These are phyloP conservation scores for Penicillium sp. DNA, from an alignment of 2,329 filamentous ascomycete species.

Conservation along the genomic window DNA sequence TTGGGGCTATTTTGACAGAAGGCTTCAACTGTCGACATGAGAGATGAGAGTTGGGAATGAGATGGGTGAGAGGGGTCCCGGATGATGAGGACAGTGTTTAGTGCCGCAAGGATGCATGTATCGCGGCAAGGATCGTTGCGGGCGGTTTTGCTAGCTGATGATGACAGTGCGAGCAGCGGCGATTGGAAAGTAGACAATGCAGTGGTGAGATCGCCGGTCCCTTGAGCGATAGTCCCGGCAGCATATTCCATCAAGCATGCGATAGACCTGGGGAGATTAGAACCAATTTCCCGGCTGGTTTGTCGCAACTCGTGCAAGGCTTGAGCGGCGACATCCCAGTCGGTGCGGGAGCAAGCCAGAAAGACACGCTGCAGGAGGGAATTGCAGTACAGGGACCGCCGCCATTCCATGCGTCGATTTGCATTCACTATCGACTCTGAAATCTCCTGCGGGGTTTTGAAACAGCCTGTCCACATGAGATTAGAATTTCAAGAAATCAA, in stretches of 20 bases:
- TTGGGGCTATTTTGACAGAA: slow-evolving; percentile 65
- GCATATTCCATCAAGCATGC: slow-evolving; percentile 63
- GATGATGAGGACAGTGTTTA: slow-evolving; percentile 69
- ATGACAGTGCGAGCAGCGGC: slow-evolving; percentile 52
- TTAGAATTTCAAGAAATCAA: slow-evolving; percentile 17
- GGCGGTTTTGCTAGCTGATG: slow-evolving; percentile 34
- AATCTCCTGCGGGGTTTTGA: slow-evolving; percentile 37
- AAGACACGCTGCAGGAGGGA: slow-evolving; percentile 66
- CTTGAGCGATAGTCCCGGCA: slow-evolving; percentile 68
- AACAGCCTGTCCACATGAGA: slow-evolving; percentile 26
- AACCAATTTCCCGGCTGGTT: slow-evolving; percentile 42
- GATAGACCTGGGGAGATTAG: slow-evolving; percentile 40
- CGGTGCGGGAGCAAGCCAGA: slow-evolving; percentile 61
- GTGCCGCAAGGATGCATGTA: slow-evolving; percentile 55
- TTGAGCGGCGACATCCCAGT: slow-evolving; percentile 60
- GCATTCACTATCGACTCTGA: slow-evolving; percentile 54
- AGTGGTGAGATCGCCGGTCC: slow-evolving; percentile 62
- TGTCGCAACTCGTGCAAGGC: slow-evolving; percentile 51
- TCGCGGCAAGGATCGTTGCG: slow-evolving; percentile 54
- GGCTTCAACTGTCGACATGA: slow-evolving; percentile 62
- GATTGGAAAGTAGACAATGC: slow-evolving; percentile 64
- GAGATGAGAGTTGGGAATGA: slow-evolving; percentile 52
- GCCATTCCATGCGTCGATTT: slow-evolving; percentile 57
- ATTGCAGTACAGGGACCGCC: slow-evolving; percentile 60
- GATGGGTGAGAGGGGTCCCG: slow-evolving; percentile 56